Evolutionary conservation across 805 yeast genomes (phyloP), one percentile per base, ranked within the genome.

Genomic region (Kazachstania taianensis): DNA sequence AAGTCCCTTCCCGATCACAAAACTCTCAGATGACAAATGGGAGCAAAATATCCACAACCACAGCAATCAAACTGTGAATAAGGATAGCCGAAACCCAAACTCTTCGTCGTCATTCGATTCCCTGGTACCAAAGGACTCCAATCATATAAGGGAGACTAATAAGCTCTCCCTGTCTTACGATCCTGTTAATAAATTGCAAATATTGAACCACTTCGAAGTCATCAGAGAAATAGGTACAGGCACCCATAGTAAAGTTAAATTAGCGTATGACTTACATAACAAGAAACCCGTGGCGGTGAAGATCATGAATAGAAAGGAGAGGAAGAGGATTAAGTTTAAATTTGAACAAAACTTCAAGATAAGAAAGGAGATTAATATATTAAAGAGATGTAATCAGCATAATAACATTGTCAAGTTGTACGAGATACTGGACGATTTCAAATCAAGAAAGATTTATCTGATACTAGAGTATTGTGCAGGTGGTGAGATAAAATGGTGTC

Each of bases 161-260:
- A 72, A 72, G 40, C 83, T 92, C 12, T 73, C 70, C 24, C 70
- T 89, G 26, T 94, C 87, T 47, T 86, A 84, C 60, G 95, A 92
- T 57, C 96, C 97, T 0, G 71, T 81, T 4, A 75, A 80, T 1
- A 77, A 80, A 42, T 73, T 92, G 34, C 82, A 87, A 53, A 75
- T 80, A 24, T 67, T 92, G 42, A 92, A 92, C 60, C 77, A 94
- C 0, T 92, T 87, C 55, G 98, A 92, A 58, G 82, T 92, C 25
- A 61, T 86, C 20, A 68, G 72, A 18, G 96, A 87, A 61, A 67
- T 92, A 20, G 98, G 98, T 8, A 69, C 82, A 24, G 98, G 98
- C n/a, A 95, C 87, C 57, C 97, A 89, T 60, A 97, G 98, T n/a
- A 89, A 85, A 57, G 98, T 92, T 29, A 92, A 92, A 56, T 67